A percentile compares a stretch with the other conserved stretches of the same genome.
phyloP scores from a whole-genome alignment of 2,329 filamentous ascomycete genomes.

The Chaetomium globosum region DNA sequence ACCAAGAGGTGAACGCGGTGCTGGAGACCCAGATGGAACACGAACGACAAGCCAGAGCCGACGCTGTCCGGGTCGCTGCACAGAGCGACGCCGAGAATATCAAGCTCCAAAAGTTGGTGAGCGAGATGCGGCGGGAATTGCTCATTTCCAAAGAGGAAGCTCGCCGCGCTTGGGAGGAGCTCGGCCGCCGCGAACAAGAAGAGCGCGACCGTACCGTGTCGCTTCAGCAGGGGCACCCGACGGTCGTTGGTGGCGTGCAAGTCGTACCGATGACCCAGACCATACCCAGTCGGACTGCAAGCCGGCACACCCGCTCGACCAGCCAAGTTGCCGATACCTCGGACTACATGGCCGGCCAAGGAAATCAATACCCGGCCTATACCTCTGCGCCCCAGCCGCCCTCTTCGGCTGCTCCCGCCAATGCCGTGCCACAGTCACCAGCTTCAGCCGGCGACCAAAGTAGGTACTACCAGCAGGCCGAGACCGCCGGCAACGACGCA shows the following conservation, averaged over 20 bases:
- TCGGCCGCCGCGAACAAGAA: slow-evolving; percentile 89
- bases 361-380: slow-evolving; percentile 39
- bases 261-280: slow-evolving; percentile 89
- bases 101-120: slow-evolving; percentile 74
- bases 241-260: slow-evolving; percentile 87
- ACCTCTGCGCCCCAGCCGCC: slow-evolving; percentile 34
- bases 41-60: slow-evolving; percentile 70
- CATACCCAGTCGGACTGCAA: slow-evolving; percentile 58
- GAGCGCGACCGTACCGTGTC: slow-evolving; percentile 84
- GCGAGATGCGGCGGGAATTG: slow-evolving; percentile 89
- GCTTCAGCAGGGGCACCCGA: slow-evolving; percentile 85
- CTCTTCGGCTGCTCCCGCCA: slow-evolving; percentile 33
- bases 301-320: slow-evolving; percentile 47
- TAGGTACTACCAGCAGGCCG: slow-evolving; percentile 50
- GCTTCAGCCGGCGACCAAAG: slow-evolving; percentile 44
- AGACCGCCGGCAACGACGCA: slow-evolving; percentile 49
- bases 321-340: slow-evolving; percentile 39
- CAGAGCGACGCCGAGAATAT: slow-evolving; percentile 69
- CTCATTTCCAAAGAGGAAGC: slow-evolving; percentile 96
- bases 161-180: slow-evolving; percentile 92
- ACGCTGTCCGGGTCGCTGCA: slow-evolving; percentile 67
- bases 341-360: slow-evolving; percentile 40
- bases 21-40: slow-evolving; percentile 74
- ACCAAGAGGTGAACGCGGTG: slow-evolving; percentile 78
- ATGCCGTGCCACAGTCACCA: slow-evolving; percentile 36